phyloP scores from a whole-genome alignment of 768 basidiomycete species.

The Tulasnella sp. region DNA sequence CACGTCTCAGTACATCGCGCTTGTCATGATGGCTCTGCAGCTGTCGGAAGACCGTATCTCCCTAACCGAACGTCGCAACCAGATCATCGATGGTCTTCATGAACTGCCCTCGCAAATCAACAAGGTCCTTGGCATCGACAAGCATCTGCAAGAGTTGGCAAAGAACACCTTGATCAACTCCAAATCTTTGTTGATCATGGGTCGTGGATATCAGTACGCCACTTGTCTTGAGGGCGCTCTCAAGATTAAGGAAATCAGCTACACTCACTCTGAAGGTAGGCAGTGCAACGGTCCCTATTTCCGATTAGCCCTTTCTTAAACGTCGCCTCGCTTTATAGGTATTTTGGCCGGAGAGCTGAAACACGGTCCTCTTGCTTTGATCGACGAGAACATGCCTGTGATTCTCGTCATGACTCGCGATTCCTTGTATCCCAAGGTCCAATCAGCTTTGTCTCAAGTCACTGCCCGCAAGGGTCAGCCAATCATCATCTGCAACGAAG shows the following conservation, averaged over 20 bases:
- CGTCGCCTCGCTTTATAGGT: constrained; percentile 52
- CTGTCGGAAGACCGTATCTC: constrained; percentile 96
- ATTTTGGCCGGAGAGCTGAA: constrained; percentile 98
- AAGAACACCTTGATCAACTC: constrained; percentile 70
- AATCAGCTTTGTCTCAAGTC: constrained; percentile 93
- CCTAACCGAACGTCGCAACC: constrained; percentile 80
- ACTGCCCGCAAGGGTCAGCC: constrained; percentile 95
- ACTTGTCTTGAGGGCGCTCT: constrained; percentile 97
- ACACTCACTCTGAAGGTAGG: constrained; percentile 52
- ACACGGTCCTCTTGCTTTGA: constrained; percentile 94
- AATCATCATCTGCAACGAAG: constrained; percentile 93
- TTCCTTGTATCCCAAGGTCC: constrained; percentile 96
- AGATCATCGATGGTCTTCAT: constrained; percentile 91
- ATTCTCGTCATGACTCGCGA: constrained; percentile 99
- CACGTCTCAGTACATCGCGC: constrained; percentile 97
- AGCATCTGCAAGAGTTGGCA: constrained; percentile 73
- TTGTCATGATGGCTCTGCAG: constrained; percentile 98
- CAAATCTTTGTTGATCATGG: constrained; percentile 92
- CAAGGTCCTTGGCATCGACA: constrained; percentile 76
- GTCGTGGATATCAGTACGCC: constrained; percentile 96
- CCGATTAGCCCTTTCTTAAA: neutral
- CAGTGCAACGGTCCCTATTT: neutral
- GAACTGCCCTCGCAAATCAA: constrained; percentile 87
- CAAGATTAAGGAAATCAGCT: constrained; percentile 99
- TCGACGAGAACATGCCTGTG: constrained; percentile 98